A percentile compares a stretch with the other conserved stretches of the same genome.
Evolutionary conservation across 129 eudicot genomes (phyloP).

Genomic region (Flaveria sonorensis): DNA sequence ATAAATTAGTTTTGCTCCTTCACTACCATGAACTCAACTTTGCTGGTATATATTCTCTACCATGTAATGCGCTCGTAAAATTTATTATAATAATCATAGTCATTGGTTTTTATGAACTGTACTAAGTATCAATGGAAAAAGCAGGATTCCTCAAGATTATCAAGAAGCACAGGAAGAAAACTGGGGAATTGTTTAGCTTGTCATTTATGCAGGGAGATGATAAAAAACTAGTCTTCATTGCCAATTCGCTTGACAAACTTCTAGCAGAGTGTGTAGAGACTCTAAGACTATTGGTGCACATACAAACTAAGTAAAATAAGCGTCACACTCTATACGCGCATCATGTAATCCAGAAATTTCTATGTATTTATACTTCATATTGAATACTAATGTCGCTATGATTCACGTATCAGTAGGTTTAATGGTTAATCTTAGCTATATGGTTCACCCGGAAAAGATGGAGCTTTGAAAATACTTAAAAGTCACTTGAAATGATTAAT

Average conservation of each 20-base stretch:
- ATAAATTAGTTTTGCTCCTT: constrained; percentile 47
- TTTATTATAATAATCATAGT: neutral
- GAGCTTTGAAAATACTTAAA: constrained; percentile 16
- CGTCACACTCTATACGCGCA: neutral
- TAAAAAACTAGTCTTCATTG: constrained; percentile 35
- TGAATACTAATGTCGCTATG: constrained; percentile 9
- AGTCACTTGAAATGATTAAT: neutral
- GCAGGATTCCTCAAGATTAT: constrained; percentile 46
- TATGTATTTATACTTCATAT: constrained; percentile 6
- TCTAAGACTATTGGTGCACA: constrained; percentile 22
- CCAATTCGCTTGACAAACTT: constrained; percentile 34
- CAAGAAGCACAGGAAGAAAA: constrained; percentile 53
- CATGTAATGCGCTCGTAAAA: neutral
- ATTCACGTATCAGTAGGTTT: constrained; percentile 17
- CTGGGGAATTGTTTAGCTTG: constrained; percentile 33
- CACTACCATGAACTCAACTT: constrained; percentile 45
- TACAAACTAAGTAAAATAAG: neutral
- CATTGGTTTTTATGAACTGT: constrained; percentile 1
- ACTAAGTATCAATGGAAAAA: constrained; percentile 11
- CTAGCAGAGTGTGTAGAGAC: constrained; percentile 41
- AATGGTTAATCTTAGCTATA: constrained; percentile 17
- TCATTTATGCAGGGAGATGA: constrained; percentile 31
- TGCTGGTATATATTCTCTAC: constrained; percentile 30
- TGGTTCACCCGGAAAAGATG: neutral
- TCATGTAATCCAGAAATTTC: neutral